Base-by-base conservation (phyloP, 768 basidiomycete genomes). In the Suillus bovinus region DNA sequence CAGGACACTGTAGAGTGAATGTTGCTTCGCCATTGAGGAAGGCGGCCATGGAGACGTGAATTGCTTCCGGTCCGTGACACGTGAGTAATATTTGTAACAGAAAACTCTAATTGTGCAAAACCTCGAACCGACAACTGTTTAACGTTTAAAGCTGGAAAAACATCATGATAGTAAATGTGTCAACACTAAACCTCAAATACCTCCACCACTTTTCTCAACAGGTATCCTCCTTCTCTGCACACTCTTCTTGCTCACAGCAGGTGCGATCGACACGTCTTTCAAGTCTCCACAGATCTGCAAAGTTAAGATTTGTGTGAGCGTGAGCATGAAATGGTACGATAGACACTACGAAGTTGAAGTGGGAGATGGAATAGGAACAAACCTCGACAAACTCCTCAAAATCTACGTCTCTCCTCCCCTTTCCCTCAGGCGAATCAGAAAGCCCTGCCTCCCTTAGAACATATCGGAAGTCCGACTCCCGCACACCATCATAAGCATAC, bases 381-480 rank as follows among this genome's bases (percentile, higher is more conserved):
- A 92, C 92, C 85, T 96, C 93, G 55, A 95, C 80, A 73, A 96
- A 96, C 70, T 93, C 91, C 66, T 96, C 91, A 68, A 93, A 86
- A 64, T 88, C 86, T 31, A 82, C 81, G 33, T 75, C 74, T 67
- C 81, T 56, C 24, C 22, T 55, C 6, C 36, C 55, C 14, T 27
- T 39, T n/a, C 54, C 54, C 11, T 56, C 55, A 13, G 36, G 24
- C 11, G 5, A 79, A 24, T 75, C 74, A 55, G 78, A 76, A 72
- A 91, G 85, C 4, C 91, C 94, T 63, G 90, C 87, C 71, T 90
- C 87, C 60, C 82, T 81, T 58, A 96, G 80, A 1, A 93, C 91
- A 71, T 93, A 90, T 38, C 86, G 82, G 47, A 87, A 80, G 64
- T 93, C 91, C 65, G 86, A 84, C 47, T 78, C 73, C 58, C 82